Evolutionary conservation across 2,329 filamentous ascomycete genomes (phyloP).

Genomic region (Fusarium sp.): DNA sequence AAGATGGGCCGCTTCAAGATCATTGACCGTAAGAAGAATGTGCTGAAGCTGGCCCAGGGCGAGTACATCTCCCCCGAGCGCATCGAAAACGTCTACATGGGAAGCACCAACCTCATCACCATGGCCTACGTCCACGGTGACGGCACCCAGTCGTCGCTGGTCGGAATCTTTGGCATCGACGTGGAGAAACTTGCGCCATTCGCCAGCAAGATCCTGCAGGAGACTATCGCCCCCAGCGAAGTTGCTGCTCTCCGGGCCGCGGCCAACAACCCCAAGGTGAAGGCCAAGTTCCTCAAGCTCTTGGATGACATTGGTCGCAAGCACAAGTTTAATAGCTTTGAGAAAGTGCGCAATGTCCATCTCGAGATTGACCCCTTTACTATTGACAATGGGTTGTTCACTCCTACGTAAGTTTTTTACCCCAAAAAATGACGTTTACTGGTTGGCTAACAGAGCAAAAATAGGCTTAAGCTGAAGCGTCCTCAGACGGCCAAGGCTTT

Average conservation of each 20-base stretch:
- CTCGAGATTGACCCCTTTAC: constrained; percentile 91
- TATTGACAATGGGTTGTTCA: constrained; percentile 90
- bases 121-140: constrained; percentile 94
- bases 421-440: neutral
- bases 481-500: constrained; percentile 67
- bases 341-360: constrained; percentile 80
- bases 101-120: constrained; percentile 80
- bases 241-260: constrained; percentile 74
- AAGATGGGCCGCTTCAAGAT: constrained; percentile 89
- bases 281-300: constrained; percentile 80
- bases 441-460: constrained; percentile 22
- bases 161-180: constrained; percentile 89
- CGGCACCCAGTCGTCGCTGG: constrained; percentile 81
- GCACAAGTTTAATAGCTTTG: constrained; percentile 92
- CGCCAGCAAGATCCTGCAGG: constrained; percentile 80
- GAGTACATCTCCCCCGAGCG: constrained; percentile 98
- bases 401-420: constrained; percentile 78
- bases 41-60: constrained; percentile 97
- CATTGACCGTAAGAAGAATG: constrained; percentile 97
- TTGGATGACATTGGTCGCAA: constrained; percentile 82
- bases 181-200: constrained; percentile 86
- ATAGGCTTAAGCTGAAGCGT: constrained; percentile 70
- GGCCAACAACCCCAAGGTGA: constrained; percentile 76
- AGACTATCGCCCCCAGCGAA: constrained; percentile 73
- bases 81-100: constrained; percentile 94